Evolutionary conservation across 2,329 filamentous ascomycete species (phyloP).

Genomic region (Monosporascus sp.): DNA sequence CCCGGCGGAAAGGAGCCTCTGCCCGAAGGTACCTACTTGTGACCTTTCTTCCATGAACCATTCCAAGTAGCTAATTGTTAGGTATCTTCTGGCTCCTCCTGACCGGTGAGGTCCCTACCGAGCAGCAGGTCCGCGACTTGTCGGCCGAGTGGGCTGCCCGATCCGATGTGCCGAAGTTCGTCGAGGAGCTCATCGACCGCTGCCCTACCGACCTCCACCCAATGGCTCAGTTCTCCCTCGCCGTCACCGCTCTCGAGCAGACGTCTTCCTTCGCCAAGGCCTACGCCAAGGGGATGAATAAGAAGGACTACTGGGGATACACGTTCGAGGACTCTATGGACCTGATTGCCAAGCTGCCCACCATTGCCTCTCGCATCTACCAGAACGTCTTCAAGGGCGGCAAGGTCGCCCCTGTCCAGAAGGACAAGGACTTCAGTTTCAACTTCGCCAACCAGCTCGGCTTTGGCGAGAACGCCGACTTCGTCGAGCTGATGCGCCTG

Average conservation of each 20-base stretch:
- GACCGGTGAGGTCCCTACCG: conserved; percentile 93
- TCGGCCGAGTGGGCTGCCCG: conserved; percentile 98
- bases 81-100: conserved; percentile 99
- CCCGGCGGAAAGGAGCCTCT: conserved; percentile 95
- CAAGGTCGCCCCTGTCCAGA: conserved; percentile 92
- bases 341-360: conserved; percentile 98
- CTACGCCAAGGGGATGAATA: conserved; percentile 98
- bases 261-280: conserved; percentile 97
- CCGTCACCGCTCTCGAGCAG: conserved; percentile 96
- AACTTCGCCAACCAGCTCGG: conserved; percentile 99
- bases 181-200: conserved; percentile 99
- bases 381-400: conserved; percentile 99
- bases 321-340: conserved; percentile 99
- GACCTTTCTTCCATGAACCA: background rate
- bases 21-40: conserved; percentile 64
- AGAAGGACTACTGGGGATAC: conserved; percentile 99
- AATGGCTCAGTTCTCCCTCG: conserved; percentile 99
- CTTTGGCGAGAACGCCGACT: conserved; percentile 91
- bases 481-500: conserved; percentile 95
- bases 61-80: conserved; percentile 4
- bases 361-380: conserved; percentile 97
- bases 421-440: conserved; percentile 99
- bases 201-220: conserved; percentile 98
- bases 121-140: conserved; percentile 97
- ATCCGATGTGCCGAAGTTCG: conserved; percentile 93